Percentiles rank a stretch among this genome's conserved stretches.
phyloP scores from a whole-genome alignment of 2,329 filamentous ascomycete species.

The Fusarium newnesense region DNA sequence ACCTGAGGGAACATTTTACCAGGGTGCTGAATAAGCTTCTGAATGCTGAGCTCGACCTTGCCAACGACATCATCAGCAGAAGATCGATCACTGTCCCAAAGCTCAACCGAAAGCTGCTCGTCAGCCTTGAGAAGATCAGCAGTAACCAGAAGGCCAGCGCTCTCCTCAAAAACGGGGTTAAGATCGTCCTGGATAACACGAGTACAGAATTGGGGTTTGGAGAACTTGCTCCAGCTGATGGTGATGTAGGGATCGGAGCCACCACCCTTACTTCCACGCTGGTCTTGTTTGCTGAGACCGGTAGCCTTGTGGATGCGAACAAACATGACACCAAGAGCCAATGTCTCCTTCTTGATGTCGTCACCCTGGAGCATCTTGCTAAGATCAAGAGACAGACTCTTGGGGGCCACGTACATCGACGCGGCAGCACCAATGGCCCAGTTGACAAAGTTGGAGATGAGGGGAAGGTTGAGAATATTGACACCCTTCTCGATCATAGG shows the following conservation, averaged over 20 bases:
- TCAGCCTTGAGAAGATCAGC: slow-evolving; percentile 91
- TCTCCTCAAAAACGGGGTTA: slow-evolving; percentile 93
- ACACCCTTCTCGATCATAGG: slow-evolving; percentile 92
- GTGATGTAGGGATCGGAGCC: slow-evolving; percentile 97
- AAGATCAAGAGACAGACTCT: slow-evolving; percentile 92
- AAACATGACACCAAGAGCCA: slow-evolving; percentile 90
- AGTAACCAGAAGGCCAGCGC: slow-evolving; percentile 84
- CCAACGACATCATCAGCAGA: slow-evolving; percentile 95
- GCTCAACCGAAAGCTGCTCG: slow-evolving; percentile 90
- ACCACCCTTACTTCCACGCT: slow-evolving; percentile 81
- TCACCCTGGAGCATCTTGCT: slow-evolving; percentile 92
- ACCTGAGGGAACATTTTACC: slow-evolving; percentile 92
- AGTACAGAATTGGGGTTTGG: slow-evolving; percentile 97
- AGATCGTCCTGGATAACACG: slow-evolving; percentile 94
- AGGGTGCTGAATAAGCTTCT: slow-evolving; percentile 92
- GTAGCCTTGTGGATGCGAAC: slow-evolving; percentile 89
- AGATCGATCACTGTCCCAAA: slow-evolving; percentile 95
- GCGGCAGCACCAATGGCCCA: slow-evolving; percentile 90
- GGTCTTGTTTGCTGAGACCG: slow-evolving; percentile 91
- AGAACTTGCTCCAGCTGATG: slow-evolving; percentile 93
- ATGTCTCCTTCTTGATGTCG: slow-evolving; percentile 87
- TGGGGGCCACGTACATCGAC: slow-evolving; percentile 92
- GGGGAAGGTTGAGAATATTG: slow-evolving; percentile 88
- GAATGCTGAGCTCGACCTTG: slow-evolving; percentile 92
- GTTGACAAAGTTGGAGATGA: slow-evolving; percentile 97